phyloP scores from a whole-genome alignment of 768 basidiomycete genomes.

The Glaciozyma antarctica region DNA sequence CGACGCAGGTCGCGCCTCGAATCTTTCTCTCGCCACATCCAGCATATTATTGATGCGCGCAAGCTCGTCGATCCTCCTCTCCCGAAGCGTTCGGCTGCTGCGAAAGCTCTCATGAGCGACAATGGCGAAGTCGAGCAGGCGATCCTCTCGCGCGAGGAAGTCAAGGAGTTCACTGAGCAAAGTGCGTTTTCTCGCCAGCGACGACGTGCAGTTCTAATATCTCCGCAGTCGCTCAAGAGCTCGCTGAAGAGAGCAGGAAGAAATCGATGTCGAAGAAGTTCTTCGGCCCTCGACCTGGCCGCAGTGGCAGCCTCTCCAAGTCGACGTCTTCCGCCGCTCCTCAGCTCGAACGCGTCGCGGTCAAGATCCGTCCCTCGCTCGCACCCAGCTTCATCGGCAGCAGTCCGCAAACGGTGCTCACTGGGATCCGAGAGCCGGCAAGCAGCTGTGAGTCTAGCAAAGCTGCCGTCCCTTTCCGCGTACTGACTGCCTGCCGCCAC shows the following conservation, averaged over 20 bases:
- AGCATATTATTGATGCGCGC: slow-evolving; percentile 11
- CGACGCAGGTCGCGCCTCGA: neutral
- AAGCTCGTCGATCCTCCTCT: neutral
- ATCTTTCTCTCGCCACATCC: slow-evolving; percentile 6
- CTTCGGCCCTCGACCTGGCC: neutral
- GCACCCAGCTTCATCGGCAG: neutral
- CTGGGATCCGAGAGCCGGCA: neutral
- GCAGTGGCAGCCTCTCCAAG: neutral
- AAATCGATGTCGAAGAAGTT: neutral
- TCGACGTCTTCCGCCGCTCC: neutral
- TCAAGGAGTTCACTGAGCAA: neutral
- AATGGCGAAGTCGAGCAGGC: neutral
- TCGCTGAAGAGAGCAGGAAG: neutral
- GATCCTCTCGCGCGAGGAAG: neutral
- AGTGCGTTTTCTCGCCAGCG: too few relatives aligned
- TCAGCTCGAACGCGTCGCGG: neutral
- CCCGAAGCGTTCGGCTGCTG: neutral
- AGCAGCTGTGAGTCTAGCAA: neutral
- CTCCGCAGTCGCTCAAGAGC: slow-evolving; percentile 2
- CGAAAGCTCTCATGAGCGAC: neutral
- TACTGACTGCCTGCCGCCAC: neutral
- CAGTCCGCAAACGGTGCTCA: neutral
- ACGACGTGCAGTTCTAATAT: neutral
- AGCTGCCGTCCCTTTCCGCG: neutral
- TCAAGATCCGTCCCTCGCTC: slow-evolving; percentile 1